Conservation (phyloP, 345 rosid genomes). For the Lepidium sativum region DNA sequence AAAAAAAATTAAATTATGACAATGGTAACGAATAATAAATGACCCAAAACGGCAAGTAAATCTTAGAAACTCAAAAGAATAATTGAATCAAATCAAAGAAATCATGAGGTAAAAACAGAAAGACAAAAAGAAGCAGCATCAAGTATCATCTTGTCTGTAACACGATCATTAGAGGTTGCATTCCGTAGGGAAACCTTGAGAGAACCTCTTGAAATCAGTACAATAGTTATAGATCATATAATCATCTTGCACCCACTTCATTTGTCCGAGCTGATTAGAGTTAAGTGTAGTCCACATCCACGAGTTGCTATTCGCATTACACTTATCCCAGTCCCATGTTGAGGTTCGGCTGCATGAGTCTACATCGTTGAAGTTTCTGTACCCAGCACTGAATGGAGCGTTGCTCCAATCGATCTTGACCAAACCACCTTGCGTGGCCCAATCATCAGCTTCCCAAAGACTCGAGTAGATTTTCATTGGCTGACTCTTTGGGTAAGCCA, state of each 20-base stretch:
- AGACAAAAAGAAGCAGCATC: not conserved
- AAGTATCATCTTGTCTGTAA: not conserved
- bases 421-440: constrained; percentile 63
- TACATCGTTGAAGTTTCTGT: constrained; percentile 37
- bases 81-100: not conserved
- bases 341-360: constrained; percentile 35
- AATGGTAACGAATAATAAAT: not conserved
- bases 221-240: constrained; percentile 50
- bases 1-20: not conserved
- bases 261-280: constrained; percentile 21
- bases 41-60: not conserved
- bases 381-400: constrained; percentile 62
- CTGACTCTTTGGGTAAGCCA: constrained; percentile 52
- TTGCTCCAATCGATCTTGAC: constrained; percentile 52
- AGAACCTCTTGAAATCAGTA: constrained; percentile 36
- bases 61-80: not conserved
- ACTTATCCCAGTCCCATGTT: constrained; percentile 29
- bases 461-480: constrained; percentile 56
- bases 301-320: constrained; percentile 21
- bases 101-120: not conserved
- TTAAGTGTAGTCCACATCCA: constrained; percentile 43
- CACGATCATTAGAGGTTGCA: constrained; percentile 22
- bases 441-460: constrained; percentile 68
- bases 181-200: constrained; percentile 41
- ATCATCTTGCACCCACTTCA: constrained; percentile 43